These are phyloP conservation scores for Sporothrix pallida DNA, from an alignment of 2,329 filamentous ascomycete genomes.

Conservation along the genomic window DNA sequence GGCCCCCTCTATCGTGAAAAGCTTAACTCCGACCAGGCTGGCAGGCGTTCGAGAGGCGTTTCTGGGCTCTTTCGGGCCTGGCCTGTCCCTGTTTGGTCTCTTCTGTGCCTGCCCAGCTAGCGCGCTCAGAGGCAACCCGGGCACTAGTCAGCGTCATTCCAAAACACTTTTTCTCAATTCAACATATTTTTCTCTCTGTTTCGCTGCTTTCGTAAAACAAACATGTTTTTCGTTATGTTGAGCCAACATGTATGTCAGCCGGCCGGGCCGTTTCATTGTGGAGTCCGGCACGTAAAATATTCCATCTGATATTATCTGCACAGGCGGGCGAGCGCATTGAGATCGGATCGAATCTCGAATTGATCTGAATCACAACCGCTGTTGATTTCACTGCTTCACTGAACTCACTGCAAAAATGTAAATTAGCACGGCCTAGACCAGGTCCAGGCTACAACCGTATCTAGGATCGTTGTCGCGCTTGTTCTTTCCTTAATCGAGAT, in stretches of 20 bases:
- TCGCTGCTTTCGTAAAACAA: constrained; percentile 4
- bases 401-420: background rate
- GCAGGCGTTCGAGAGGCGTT: background rate
- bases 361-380: too few relatives aligned
- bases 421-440: background rate
- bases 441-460: background rate
- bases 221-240: background rate
- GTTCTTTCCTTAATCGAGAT: constrained; percentile 25
- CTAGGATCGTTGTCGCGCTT: background rate
- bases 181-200: background rate
- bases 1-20: constrained; percentile 12
- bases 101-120: background rate
- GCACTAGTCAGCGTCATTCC: constrained; percentile 25
- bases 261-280: background rate
- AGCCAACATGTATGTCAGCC: background rate
- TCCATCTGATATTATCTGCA: background rate
- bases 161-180: background rate
- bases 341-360: background rate
- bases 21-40: background rate
- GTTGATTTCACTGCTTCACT: background rate
- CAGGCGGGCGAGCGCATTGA: background rate
- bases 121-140: background rate
- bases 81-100: background rate
- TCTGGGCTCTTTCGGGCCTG: background rate
- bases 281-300: background rate